Evolutionary conservation across 345 rosid genomes (phyloP).

Genomic region (Gossypium anomalum): DNA sequence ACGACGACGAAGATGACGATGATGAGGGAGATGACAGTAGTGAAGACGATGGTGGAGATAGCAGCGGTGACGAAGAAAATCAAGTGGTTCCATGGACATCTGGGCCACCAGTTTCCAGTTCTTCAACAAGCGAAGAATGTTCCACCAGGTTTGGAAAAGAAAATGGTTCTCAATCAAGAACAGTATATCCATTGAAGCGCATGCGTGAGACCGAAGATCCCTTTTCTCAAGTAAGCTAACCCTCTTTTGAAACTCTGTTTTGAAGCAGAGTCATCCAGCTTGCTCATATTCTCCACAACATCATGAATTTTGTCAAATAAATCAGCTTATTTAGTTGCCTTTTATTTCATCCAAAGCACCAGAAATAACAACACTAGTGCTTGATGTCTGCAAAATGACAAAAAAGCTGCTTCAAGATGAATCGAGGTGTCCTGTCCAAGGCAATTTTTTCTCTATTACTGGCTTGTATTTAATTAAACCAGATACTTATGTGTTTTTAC

Average conservation of each 20-base stretch:
- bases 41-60: constrained; percentile 11
- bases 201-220: neutral
- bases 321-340: constrained; percentile 5
- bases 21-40: constrained; percentile 2
- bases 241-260: neutral
- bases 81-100: constrained; percentile 47
- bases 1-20: constrained; percentile 15
- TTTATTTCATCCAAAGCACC: neutral
- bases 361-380: neutral
- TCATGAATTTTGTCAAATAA: constrained; percentile 7
- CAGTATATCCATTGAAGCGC: constrained; percentile 11
- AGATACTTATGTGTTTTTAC: neutral
- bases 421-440: neutral
- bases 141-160: constrained; percentile 14
- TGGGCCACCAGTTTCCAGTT: constrained; percentile 19
- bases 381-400: neutral
- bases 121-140: constrained; percentile 30
- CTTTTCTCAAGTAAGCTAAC: constrained; percentile 11
- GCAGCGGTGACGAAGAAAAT: constrained; percentile 33
- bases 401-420: neutral
- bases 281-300: constrained; percentile 15
- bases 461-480: neutral
- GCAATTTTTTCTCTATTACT: constrained; percentile 1
- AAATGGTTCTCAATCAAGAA: constrained; percentile 11
- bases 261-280: constrained; percentile 14